Base-by-base conservation (phyloP, 306 rosid species). In the Dryas drummondii region DNA sequence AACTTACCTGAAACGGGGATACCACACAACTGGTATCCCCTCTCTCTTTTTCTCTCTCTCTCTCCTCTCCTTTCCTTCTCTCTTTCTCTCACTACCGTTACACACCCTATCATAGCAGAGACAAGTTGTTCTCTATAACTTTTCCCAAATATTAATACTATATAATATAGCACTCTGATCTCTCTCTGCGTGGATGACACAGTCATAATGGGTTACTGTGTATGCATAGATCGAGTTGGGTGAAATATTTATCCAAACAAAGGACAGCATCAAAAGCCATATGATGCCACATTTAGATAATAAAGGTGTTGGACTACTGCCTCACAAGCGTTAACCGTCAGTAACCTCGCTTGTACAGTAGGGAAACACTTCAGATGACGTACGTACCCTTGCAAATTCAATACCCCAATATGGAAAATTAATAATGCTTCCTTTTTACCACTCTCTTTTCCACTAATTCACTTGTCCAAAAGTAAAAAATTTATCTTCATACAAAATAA, bases 171-270 rank as follows among this genome's bases (percentile, higher is more conserved):
- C 22, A 22, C 22, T 22, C 22, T 22, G 22, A 22, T 22, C 22
- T 22, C 22, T 22, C 22, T 22, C 22, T 22, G 22, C 0, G 22
- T 22, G 37, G 37, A 32, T 32, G 37, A 32, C 3, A 32, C 37
- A 32, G 37, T 32, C 2, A 32, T 32, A 32, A 32, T 32, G 37
- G 37, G 37, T 32, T 32, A 32, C 37, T 32, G 37, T 32, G 37
- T 32, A 32, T 2, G 37, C 37, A 1, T 32, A 22, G 22, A 22
- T 32, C 2, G 88, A 83, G 73, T 65, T 44, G 63, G 22, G 82
- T 73, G 83, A 82, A 32, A 72, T 76, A 6, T 13, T 12, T 73
- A 82, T 80, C 89, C 90, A 74, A 76, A 88, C 47, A 76, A 67
- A 75, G 85, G 46, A 47, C 68, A 7, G 63, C 64, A 65, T 76